Evolutionary conservation across 176 grass and related monocot genomes (phyloP), one percentile per base, ranked within the genome.

Genomic region (Alopecurus myosuroides): DNA sequence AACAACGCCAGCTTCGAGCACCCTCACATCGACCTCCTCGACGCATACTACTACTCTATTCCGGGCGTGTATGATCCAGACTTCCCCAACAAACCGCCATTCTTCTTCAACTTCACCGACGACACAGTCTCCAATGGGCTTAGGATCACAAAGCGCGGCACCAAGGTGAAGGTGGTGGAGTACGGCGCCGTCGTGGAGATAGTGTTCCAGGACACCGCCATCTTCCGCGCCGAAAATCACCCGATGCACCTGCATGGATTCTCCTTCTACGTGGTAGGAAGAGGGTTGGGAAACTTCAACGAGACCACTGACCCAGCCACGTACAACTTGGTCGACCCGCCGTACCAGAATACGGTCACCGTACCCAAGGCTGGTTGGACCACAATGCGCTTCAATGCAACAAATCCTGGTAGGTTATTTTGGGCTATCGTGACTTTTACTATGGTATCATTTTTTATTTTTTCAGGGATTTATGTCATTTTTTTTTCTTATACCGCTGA

Each of bases 111-210:
- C 87, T 92, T 80, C 85, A 88, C 73, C 4, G 28, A 5, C 3
- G 13, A 40, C 0, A 4, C 1, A 37, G 12, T 12, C 2, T 30
- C 23, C 5, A 0, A 0, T 19, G 23, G 19, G 13, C 3, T n/a
- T 3, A 1, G 2, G 3, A 30, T 86, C 29, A 87, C 82, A 3
- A 74, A 28, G 46, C 77, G 9, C 26, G 88, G 48, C 13, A 91
- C 89, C 33, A 88, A 89, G 78, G 92, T 94, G 30, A 94, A 85
- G 86, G 84, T 94, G 3, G 29, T 94, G 9, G 81, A 94, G 84
- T 89, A 89, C 19, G 90, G 88, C 45, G 25, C 76, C 3, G 64
- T 88, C 2, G 37, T 88, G 37, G 86, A 88, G 86, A 72, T 88
- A 14, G 86, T 88, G 60, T 70, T 42, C 40, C 40, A 42, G 40